Evolutionary conservation across 2,329 filamentous ascomycete genomes (phyloP).

Genomic region (Alternaria gaisen): DNA sequence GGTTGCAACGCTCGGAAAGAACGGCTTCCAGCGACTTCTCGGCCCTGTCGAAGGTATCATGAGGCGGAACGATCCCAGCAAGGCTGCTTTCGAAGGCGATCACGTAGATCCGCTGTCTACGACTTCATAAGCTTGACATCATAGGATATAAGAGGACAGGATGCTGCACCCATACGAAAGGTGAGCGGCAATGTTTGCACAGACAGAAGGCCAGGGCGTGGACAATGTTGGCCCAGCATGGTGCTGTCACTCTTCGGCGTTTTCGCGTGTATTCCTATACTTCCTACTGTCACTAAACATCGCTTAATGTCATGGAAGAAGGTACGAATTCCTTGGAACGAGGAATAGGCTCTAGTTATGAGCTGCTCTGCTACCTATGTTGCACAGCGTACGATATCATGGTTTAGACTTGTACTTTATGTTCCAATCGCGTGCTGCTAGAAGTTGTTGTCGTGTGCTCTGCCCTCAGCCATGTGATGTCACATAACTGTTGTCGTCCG

Average conservation of each 20-base stretch:
- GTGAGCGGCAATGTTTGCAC: neutral
- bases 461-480: neutral
- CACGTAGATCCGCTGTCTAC: slow-evolving; percentile 70
- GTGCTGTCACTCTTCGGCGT: slow-evolving; percentile 25
- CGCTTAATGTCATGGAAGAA: slow-evolving; percentile 30
- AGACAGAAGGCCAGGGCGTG: slow-evolving; percentile 2
- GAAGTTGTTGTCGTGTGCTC: neutral
- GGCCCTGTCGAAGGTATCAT: slow-evolving; percentile 95
- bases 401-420: slow-evolving; percentile 12
- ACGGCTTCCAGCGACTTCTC: slow-evolving; percentile 90
- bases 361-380: slow-evolving; percentile 40
- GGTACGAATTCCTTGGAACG: slow-evolving; percentile 19
- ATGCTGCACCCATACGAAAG: slow-evolving; percentile 2
- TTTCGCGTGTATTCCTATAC: slow-evolving; percentile 49
- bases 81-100: slow-evolving; percentile 43
- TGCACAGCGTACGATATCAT: slow-evolving; percentile 42
- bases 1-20: slow-evolving; percentile 89
- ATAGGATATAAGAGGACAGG: neutral
- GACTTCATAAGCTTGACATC: slow-evolving; percentile 22
- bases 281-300: slow-evolving; percentile 52
- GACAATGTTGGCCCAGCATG: slow-evolving; percentile 5
- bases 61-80: slow-evolving; percentile 74
- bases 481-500: slow-evolving; percentile 3
- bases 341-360: slow-evolving; percentile 29
- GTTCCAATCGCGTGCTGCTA: neutral